Evolutionary conservation across 495 filamentous ascomycete genomes (phyloP).

Genomic region (Daldinia childiae): DNA sequence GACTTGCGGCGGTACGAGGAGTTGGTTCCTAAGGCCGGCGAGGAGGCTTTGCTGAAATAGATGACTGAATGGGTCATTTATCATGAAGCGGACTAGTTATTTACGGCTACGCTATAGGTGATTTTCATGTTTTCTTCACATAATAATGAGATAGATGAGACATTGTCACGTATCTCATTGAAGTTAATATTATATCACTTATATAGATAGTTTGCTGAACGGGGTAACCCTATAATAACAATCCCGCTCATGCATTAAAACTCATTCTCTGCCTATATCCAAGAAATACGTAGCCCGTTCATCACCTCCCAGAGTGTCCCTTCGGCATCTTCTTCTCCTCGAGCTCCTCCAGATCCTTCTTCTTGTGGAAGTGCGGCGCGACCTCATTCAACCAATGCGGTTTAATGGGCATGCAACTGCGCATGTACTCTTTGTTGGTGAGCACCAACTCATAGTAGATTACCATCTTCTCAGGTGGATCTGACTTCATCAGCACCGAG

Average conservation of each 20-base stretch:
- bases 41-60: conserved; percentile 48
- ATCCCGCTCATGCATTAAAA: neutral
- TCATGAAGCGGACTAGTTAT: neutral
- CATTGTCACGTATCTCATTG: neutral
- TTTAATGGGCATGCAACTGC: conserved; percentile 85
- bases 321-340: conserved; percentile 79
- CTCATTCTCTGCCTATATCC: neutral
- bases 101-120: neutral
- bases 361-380: conserved; percentile 95
- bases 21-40: conserved; percentile 56
- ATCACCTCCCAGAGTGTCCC: conserved; percentile 8
- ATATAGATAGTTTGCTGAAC: neutral
- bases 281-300: conserved; percentile 1
- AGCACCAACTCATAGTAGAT: conserved; percentile 93
- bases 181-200: neutral
- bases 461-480: conserved; percentile 81
- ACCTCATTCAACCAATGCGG: conserved; percentile 89
- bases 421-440: conserved; percentile 94
- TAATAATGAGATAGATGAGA: neutral
- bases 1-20: conserved; percentile 71
- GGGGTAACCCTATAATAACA: neutral
- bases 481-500: conserved; percentile 79
- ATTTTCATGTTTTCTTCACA: neutral
- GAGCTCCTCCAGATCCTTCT: conserved; percentile 85
- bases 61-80: neutral